Conservation (phyloP, 2,329 filamentous ascomycete species). For the Aureobasidium sp. region DNA sequence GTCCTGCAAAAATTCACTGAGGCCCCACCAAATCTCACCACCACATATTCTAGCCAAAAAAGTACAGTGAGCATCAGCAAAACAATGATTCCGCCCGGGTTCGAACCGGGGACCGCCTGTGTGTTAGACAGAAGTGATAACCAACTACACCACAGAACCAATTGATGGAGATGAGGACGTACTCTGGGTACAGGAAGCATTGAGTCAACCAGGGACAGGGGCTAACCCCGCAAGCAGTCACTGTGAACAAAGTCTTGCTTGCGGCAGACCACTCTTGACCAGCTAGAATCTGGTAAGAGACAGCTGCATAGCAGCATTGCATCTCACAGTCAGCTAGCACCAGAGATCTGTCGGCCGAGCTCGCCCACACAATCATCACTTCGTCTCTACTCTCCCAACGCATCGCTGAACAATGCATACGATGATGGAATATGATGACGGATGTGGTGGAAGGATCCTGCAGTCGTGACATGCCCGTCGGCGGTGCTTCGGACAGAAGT, state of each 20-base stretch:
- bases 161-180: neutral
- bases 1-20: neutral
- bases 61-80: neutral
- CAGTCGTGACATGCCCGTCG: neutral
- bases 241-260: too few species aligned
- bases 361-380: neutral
- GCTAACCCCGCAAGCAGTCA: too few species aligned
- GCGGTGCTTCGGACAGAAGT: neutral
- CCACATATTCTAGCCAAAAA: neutral
- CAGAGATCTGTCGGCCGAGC: neutral
- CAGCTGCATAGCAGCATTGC: too few species aligned
- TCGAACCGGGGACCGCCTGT: slow-evolving; percentile 1
- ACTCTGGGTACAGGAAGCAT: too few species aligned
- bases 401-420: neutral
- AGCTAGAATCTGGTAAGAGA: too few species aligned
- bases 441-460: neutral
- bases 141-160: slow-evolving; percentile 3
- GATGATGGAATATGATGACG: neutral
- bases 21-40: neutral
- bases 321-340: too few species aligned
- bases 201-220: too few species aligned
- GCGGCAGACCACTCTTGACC: too few species aligned
- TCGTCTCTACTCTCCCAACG: neutral
- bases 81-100: neutral
- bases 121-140: slow-evolving; percentile 1